These are phyloP conservation scores for Polytrichum formosum DNA, from an alignment of 225 moss, liverwort and hornwort genomes.

Conservation along the genomic window DNA sequence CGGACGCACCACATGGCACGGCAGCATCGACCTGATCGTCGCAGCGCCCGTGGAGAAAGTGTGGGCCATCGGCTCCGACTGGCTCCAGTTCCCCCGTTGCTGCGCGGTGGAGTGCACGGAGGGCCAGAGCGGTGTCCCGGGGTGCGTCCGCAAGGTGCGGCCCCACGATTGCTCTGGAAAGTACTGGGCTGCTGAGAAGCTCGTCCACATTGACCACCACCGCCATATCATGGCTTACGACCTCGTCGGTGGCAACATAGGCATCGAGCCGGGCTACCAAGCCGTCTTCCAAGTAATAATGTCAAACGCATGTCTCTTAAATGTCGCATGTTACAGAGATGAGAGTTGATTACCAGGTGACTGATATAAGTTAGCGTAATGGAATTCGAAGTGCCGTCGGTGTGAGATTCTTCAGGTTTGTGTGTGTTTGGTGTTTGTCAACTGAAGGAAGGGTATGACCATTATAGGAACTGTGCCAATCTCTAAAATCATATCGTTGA, in stretches of 20 bases:
- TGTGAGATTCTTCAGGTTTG: background rate
- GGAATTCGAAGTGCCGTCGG: background rate
- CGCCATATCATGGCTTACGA: slow-evolving; percentile 31
- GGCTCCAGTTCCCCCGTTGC: slow-evolving; percentile 34
- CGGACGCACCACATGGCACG: slow-evolving; percentile 28
- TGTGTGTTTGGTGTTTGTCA: background rate
- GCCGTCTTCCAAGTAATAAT: slow-evolving; percentile 35
- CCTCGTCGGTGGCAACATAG: slow-evolving; percentile 45
- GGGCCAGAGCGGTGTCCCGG: slow-evolving; percentile 40
- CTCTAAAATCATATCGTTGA: no score
- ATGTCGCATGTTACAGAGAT: no score
- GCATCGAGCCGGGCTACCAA: slow-evolving; percentile 41
- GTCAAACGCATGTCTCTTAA: no score
- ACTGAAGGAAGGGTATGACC: no score
- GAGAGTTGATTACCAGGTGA: slow-evolving; percentile 11
- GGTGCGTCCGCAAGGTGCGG: slow-evolving; percentile 42
- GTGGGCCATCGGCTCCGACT: slow-evolving; percentile 54
- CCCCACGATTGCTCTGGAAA: slow-evolving; percentile 12
- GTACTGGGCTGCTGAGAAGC: slow-evolving; percentile 46
- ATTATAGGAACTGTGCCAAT: no score
- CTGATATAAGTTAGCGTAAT: background rate
- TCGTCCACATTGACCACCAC: slow-evolving; percentile 40
- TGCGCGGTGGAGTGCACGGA: slow-evolving; percentile 33
- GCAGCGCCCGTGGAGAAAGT: slow-evolving; percentile 48
- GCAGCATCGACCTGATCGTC: slow-evolving; percentile 32